These are phyloP conservation scores for Leccinum angustisporum DNA, from an alignment of 1,284 basidiomycete species.

Conservation along the genomic window DNA sequence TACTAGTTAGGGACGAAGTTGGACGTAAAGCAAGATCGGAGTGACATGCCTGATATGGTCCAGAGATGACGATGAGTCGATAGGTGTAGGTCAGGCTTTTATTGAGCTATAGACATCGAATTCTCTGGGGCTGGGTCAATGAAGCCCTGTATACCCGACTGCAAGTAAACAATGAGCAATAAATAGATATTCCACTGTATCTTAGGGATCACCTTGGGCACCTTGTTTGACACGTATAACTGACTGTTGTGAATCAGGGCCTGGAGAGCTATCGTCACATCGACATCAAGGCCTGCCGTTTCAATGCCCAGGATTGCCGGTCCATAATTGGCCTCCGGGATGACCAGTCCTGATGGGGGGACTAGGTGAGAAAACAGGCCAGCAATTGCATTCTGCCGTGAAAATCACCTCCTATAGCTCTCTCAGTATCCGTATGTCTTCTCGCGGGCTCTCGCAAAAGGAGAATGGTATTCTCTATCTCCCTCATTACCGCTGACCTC, in stretches of 20 bases:
- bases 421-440: conserved; percentile 45
- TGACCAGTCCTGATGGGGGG: conserved; percentile 54
- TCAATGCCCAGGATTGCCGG: conserved; percentile 44
- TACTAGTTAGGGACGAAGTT: too few species aligned
- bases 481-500: conserved; percentile 53
- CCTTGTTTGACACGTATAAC: conserved; percentile 74
- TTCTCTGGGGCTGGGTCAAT: conserved; percentile 67
- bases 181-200: conserved; percentile 11
- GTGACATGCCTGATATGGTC: too few species aligned
- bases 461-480: conserved; percentile 52
- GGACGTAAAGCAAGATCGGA: too few species aligned
- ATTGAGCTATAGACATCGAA: too few species aligned
- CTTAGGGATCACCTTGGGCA: conserved; percentile 53
- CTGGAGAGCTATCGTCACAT: conserved; percentile 82
- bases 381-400: conserved; percentile 4
- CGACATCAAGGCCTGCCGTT: conserved; percentile 56
- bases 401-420: conserved; percentile 32
- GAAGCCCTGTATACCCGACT: conserved; percentile 74
- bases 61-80: too few species aligned
- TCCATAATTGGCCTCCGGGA: conserved; percentile 67
- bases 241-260: conserved; percentile 79
- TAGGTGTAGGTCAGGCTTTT: too few species aligned
- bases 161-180: conserved; percentile 17
- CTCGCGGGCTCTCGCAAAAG: conserved; percentile 47
- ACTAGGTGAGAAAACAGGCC: conserved; percentile 10